Percentiles rank a stretch among this genome's conserved stretches.
Conservation (phyloP, 2,329 filamentous ascomycete species). For the Thermoascus crustaceus region DNA sequence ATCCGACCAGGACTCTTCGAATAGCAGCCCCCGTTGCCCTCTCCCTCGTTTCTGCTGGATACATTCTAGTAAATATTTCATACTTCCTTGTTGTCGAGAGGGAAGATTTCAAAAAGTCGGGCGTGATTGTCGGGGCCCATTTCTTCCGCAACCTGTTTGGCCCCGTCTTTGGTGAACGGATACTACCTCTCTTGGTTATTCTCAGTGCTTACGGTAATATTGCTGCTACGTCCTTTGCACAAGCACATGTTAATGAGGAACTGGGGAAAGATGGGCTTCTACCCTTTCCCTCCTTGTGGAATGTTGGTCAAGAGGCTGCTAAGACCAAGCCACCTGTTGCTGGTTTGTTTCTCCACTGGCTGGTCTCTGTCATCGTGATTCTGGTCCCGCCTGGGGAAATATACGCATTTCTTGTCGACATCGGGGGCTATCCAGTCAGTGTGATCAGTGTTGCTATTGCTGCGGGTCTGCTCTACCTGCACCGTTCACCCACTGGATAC, state of each 20-base stretch:
- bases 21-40: constrained; percentile 46
- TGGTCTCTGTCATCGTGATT: constrained; percentile 54
- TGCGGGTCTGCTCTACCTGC: constrained; percentile 45
- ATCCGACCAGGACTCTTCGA: constrained; percentile 48
- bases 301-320: constrained; percentile 14
- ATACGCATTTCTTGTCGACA: constrained; percentile 47
- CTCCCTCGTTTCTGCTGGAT: constrained; percentile 41
- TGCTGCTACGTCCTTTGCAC: constrained; percentile 10
- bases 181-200: constrained; percentile 23
- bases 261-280: constrained; percentile 58
- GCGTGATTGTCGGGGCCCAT: constrained; percentile 44
- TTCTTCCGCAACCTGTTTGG: constrained; percentile 41
- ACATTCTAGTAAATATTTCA: constrained; percentile 48
- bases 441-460: constrained; percentile 30
- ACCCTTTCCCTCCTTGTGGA: constrained; percentile 56
- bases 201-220: constrained; percentile 10
- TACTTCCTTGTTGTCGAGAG: constrained; percentile 48
- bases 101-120: constrained; percentile 43
- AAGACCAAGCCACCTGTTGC: constrained; percentile 40
- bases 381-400: constrained; percentile 54
- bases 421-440: constrained; percentile 15
- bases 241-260: constrained; percentile 34
- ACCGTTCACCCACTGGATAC: constrained; percentile 8
- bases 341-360: constrained; percentile 50
- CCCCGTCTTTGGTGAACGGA: constrained; percentile 43